Conservation (phyloP, 208 protist species). For the Phytomonas sp. region DNA sequence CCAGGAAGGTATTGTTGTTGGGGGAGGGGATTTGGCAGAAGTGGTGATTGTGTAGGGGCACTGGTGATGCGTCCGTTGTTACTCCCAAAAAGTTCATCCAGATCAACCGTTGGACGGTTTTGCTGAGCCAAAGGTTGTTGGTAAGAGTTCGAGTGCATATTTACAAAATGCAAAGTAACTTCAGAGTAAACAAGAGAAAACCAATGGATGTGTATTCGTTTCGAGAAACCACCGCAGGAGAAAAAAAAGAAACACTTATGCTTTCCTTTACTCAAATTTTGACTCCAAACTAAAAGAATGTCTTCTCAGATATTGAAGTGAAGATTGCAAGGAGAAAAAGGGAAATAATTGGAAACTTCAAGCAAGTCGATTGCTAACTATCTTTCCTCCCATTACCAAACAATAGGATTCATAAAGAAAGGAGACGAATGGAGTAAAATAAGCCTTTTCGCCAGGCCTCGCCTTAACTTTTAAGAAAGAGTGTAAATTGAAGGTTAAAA, state of each 20-base stretch:
- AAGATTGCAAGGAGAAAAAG: not conserved
- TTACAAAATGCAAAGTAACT: not conserved
- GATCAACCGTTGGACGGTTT: slow-evolving; percentile 19
- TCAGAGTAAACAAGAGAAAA: slow-evolving; percentile 12
- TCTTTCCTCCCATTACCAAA: not conserved
- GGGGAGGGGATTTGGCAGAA: not conserved
- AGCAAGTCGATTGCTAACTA: not conserved
- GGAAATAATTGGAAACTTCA: not conserved
- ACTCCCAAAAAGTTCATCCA: slow-evolving; percentile 69
- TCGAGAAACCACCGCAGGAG: not conserved
- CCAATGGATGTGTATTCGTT: not conserved
- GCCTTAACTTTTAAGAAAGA: slow-evolving; percentile 5
- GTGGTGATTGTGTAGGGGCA: slow-evolving; percentile 12
- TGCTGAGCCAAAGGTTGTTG: not conserved
- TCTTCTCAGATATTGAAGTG: not conserved
- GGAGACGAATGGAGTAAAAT: slow-evolving; percentile 4
- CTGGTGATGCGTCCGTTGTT: slow-evolving; percentile 7
- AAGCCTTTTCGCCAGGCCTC: not conserved
- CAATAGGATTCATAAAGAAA: not conserved
- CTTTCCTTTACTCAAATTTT: not conserved
- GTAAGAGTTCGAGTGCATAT: slow-evolving; percentile 22
- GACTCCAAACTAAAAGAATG: not conserved
- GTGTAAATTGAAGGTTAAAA: slow-evolving; percentile 8
- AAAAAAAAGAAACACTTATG: not conserved
- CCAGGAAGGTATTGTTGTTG: not conserved